Evolutionary conservation across 2,329 filamentous ascomycete genomes (phyloP).

Genomic region (Paecilomyces sp.): DNA sequence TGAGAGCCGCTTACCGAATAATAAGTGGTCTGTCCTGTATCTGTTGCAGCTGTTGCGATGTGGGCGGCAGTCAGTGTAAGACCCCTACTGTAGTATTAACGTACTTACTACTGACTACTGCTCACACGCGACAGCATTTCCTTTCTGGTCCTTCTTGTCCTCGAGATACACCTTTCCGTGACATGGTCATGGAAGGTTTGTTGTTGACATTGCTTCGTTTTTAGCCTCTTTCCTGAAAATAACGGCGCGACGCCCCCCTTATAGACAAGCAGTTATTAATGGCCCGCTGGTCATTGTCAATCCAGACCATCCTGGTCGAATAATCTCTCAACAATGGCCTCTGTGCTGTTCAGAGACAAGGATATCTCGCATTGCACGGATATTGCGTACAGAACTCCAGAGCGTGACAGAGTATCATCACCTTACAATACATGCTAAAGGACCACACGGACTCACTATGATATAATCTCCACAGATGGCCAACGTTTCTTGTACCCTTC

Average conservation of each 20-base stretch:
- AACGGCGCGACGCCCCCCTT: not conserved
- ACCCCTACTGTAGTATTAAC: not conserved
- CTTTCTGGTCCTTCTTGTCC: not conserved
- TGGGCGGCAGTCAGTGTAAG: not conserved
- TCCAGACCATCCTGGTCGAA: not conserved
- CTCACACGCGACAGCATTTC: not conserved
- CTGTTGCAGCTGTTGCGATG: not conserved
- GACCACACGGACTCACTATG: not conserved
- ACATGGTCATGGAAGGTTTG: not conserved
- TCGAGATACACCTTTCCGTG: not conserved
- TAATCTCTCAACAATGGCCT: not conserved
- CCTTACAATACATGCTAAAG: not conserved
- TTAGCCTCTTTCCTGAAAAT: not conserved
- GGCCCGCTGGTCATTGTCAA: not conserved
- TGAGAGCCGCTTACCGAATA: not conserved
- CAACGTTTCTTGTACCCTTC: not conserved
- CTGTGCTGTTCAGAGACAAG: not conserved
- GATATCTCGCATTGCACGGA: not conserved
- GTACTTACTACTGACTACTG: no score
- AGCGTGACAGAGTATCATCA: not conserved
- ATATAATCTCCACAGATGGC: not conserved
- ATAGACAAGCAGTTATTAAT: not conserved
- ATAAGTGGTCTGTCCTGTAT: not conserved
- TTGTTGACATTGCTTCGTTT: not conserved
- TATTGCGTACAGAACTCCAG: not conserved